Conservation (phyloP, 2,329 filamentous ascomycete species). For the Beauveria pseudobassiana region DNA sequence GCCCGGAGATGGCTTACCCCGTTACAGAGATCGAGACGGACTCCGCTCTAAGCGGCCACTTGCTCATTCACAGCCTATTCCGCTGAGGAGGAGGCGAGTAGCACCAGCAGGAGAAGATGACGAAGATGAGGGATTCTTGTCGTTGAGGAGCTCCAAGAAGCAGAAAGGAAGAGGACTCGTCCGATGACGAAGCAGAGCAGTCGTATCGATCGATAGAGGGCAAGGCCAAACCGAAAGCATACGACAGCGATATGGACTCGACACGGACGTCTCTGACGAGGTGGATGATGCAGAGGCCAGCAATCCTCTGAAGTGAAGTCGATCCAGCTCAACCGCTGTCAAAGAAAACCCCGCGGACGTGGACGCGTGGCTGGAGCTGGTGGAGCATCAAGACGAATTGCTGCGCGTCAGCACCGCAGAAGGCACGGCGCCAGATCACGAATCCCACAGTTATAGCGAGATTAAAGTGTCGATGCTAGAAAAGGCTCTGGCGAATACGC, state of each 20-base stretch:
- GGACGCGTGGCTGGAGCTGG: slow-evolving; percentile 69
- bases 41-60: slow-evolving; percentile 16
- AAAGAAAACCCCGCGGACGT: slow-evolving; percentile 60
- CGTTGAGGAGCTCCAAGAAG: slow-evolving; percentile 36
- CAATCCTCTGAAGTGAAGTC: slow-evolving; percentile 46
- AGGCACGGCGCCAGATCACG: slow-evolving; percentile 45
- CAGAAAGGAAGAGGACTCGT: slow-evolving; percentile 34
- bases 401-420: slow-evolving; percentile 41
- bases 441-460: slow-evolving; percentile 63
- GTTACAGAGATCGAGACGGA: slow-evolving; percentile 12
- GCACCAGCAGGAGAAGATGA: slow-evolving; percentile 12
- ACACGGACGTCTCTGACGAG: slow-evolving; percentile 32
- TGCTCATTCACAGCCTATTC: slow-evolving; percentile 33
- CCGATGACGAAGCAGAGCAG: slow-evolving; percentile 40
- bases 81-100: slow-evolving; percentile 26
- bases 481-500: slow-evolving; percentile 58
- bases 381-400: slow-evolving; percentile 67
- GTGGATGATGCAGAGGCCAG: slow-evolving; percentile 26
- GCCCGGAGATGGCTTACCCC: slow-evolving; percentile 30
- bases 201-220: slow-evolving; percentile 60
- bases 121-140: slow-evolving; percentile 39
- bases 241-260: slow-evolving; percentile 43
- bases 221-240: slow-evolving; percentile 45
- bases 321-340: slow-evolving; percentile 55
- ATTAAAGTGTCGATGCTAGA: slow-evolving; percentile 76